Evolutionary conservation across 2,329 filamentous ascomycete species (phyloP), one percentile per base, ranked within the genome.

Genomic region (Cladosporium sphaerospermum): DNA sequence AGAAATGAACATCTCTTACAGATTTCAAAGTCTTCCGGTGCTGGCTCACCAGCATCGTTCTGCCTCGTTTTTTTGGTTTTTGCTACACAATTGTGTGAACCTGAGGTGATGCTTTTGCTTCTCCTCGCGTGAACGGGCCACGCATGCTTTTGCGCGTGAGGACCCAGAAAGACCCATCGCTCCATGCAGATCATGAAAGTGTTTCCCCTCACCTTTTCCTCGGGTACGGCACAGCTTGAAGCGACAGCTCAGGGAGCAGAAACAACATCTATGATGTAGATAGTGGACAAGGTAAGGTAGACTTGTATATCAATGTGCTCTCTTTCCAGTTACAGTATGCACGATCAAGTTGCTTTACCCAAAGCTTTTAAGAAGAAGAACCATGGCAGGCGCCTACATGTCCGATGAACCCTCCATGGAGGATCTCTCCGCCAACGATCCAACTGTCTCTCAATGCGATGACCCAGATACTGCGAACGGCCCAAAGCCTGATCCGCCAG

Each of bases 401-500:
- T 53, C 43, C n/a, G 19, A 11, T 6, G 34, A 34, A 23, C 9
- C 34, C 11, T 52, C 54, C 1, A 44, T 52, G 41, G 40, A 49
- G 9, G 48, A 60, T 40, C 58, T 61, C 53, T 56, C 59, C 52
- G 34, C 41, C 2, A 54, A 57, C 28, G 61, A 63, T 42, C 61
- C 61, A 11, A 64, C 62, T 10, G 45, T 64, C 14, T 33, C 56
- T 18, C 46, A 56, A 13, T 19, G 11, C 5, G 55, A 49, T 33
- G 44, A 28, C 13, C 47, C 58, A 16, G 62, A 63, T 47, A 41
- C 60, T 46, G 61, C 61, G 13, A 62, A 64, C 46, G 60, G 61
- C 13, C 16, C 52, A 23, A 55, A 33, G 18, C 61, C 62, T 8
- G 23, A 56, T 31, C 64, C 64, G 23, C 45, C 56, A 33, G 47